These are phyloP conservation scores for Boletus rex-veris DNA, from an alignment of 768 basidiomycete species.

Conservation along the genomic window DNA sequence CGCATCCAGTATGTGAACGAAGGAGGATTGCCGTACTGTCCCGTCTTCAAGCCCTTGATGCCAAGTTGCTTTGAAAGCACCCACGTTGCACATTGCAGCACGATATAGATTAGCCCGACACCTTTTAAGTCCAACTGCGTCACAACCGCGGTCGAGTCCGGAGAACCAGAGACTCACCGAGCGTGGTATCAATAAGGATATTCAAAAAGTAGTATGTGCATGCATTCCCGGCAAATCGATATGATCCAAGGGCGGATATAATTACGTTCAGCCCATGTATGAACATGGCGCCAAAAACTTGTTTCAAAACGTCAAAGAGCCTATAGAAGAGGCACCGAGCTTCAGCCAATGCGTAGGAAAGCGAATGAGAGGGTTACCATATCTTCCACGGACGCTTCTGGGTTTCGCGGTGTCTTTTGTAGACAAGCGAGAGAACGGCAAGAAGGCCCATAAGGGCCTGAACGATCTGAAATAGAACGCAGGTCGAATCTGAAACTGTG, in stretches of 20 bases:
- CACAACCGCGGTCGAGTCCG: slow-evolving; percentile 2
- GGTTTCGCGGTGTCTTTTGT: slow-evolving; percentile 84
- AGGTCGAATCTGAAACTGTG: not conserved
- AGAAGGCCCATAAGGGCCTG: slow-evolving; percentile 88
- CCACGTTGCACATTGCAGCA: slow-evolving; percentile 61
- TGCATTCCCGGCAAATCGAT: slow-evolving; percentile 71
- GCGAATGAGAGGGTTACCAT: slow-evolving; percentile 52
- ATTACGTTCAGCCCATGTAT: slow-evolving; percentile 77
- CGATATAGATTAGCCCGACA: slow-evolving; percentile 75
- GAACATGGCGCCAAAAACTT: slow-evolving; percentile 81
- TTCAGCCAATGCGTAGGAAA: slow-evolving; percentile 4
- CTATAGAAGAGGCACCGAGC: slow-evolving; percentile 35
- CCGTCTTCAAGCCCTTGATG: slow-evolving; percentile 78
- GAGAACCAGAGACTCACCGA: slow-evolving; percentile 54
- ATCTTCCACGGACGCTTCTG: slow-evolving; percentile 89
- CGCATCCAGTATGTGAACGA: slow-evolving; percentile 67
- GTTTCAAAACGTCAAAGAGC: slow-evolving; percentile 93
- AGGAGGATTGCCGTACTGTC: slow-evolving; percentile 86
- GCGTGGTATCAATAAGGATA: slow-evolving; percentile 70
- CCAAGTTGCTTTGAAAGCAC: slow-evolving; percentile 60
- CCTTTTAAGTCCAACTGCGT: slow-evolving; percentile 38
- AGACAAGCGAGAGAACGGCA: slow-evolving; percentile 82
- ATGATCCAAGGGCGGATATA: slow-evolving; percentile 73
- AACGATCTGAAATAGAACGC: slow-evolving; percentile 49
- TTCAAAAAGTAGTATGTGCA: slow-evolving; percentile 93